Evolutionary conservation across 768 basidiomycete genomes (phyloP), one percentile per base, ranked within the genome.

Genomic region (Suillus paluster): DNA sequence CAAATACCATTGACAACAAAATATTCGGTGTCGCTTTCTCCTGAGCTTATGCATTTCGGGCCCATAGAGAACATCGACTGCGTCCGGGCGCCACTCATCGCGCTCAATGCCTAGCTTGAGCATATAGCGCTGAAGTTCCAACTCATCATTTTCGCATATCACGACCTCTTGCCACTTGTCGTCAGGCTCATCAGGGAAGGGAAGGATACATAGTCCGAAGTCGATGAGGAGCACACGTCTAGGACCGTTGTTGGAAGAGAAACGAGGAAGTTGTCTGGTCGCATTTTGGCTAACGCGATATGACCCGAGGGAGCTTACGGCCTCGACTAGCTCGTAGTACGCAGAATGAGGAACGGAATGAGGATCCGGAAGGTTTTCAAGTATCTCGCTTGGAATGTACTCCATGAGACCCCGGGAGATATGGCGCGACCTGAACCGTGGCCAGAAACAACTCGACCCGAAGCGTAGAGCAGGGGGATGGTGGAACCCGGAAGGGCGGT

Each of bases 401-500:
- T 60, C 60, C 11, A 55, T 27, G 27, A 55, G 27, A 17, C 60
- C 6, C 15, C 4, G 34, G 60, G 60, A 14, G 52, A 33, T 25
- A 60, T 60, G 27, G 52, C 52, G 8, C 52, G 42, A 21, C 30
- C 44, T 15, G 33, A 25, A 4, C 21, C 27, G 3, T 50, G 53
- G 39, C 14, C 45, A 8, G 39, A 36, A 12, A 56, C 5, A 15
- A 60, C 33, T 33, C 6, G 34, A 54, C 52, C 60, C 15, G 9
- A 33, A 44, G 27, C 60, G 41, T 42, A 60, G 30, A 60, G 25
- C 41, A 23, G 44, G 17, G 42, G 60, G 8, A 55, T 60, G 42
- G 14, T 14, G 17, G 17, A 34, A 33, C 58, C 58, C 15, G 48
- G 58, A 30, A 60, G 10, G 23, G 39, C n/a, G 50, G 41, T 19